Base-by-base conservation (phyloP, 768 basidiomycete species). In the Amanita brunnescens region DNA sequence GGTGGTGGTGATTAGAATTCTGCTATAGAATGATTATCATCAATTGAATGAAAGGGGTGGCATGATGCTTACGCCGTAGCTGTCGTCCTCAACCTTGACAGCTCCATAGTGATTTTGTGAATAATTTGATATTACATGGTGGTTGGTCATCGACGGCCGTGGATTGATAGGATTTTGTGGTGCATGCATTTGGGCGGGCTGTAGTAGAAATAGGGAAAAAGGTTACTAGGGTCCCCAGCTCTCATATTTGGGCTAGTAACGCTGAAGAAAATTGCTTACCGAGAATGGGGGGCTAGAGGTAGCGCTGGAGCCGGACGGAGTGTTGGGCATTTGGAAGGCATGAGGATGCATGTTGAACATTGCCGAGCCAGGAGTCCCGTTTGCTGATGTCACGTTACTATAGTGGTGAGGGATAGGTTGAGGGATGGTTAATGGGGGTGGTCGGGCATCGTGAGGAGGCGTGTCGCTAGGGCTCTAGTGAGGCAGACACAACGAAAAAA, bases 271-370 rank as follows among this genome's bases (percentile, higher is more conserved):
- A 74, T 75, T 63, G 86, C 87, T 87, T 81, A 79, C 87, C 84
- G 87, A 90, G 74, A 87, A 88, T n/a, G 85, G 83, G 51, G 84
- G 83, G 57, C 81, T 87, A 23, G 83, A 84, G 5, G 83, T 83
- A 20, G 81, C 75, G 61, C 84, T 87, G 16, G 84, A 85, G 16
- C 78, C 81, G 18, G 82, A 83, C 2, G 83, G 83, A 3, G 85
- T 84, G 62, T 82, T 80, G 16, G 83, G 83, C 62, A 85, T 70
- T 58, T 78, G 79, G 63, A 84, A 85, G 2, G 77, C 70, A 38
- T 81, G 71, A 6, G 75, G 72, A 49, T 79, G 77, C 2, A 82
- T 68, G 59, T 65, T 73, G 66, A 78, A 80, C 55, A 79, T 59
- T 9, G 75, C 71, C 4, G 73, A 71, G 32, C 52, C 60, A 0